These are phyloP conservation scores for Musa itinerans DNA, from an alignment of 176 grass and related monocot genomes.

Conservation along the genomic window DNA sequence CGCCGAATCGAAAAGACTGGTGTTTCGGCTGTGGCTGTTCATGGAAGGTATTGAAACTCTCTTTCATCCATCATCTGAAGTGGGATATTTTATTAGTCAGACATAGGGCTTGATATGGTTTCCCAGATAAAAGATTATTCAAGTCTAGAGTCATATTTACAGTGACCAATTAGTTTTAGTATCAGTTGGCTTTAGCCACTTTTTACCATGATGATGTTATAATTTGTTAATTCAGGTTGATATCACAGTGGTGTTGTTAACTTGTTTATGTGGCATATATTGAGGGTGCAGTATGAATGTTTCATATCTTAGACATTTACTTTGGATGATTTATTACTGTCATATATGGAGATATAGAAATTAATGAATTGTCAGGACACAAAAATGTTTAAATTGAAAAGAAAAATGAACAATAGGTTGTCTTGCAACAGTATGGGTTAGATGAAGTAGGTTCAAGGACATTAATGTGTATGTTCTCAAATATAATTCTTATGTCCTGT, in stretches of 20 bases:
- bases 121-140: background rate
- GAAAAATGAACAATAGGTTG: background rate
- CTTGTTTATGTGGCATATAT: background rate
- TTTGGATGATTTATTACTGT: no score
- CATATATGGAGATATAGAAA: background rate
- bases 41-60: constrained; percentile 53
- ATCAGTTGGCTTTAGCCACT: background rate
- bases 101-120: background rate
- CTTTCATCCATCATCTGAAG: constrained; percentile 17
- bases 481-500: background rate
- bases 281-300: background rate
- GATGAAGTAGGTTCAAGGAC: no score
- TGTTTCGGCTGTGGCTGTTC: constrained; percentile 77
- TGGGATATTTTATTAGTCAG: background rate
- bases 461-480: background rate
- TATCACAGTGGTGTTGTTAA: no score
- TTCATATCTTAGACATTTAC: no score
- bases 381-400: background rate
- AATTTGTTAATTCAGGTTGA: background rate
- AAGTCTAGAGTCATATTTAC: background rate
- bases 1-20: constrained; percentile 83
- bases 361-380: background rate
- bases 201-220: background rate
- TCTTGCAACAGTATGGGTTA: background rate
- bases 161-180: background rate